These are phyloP conservation scores for Wickerhamiella kurtzmanii DNA, from an alignment of 805 yeast species.

Conservation along the genomic window DNA sequence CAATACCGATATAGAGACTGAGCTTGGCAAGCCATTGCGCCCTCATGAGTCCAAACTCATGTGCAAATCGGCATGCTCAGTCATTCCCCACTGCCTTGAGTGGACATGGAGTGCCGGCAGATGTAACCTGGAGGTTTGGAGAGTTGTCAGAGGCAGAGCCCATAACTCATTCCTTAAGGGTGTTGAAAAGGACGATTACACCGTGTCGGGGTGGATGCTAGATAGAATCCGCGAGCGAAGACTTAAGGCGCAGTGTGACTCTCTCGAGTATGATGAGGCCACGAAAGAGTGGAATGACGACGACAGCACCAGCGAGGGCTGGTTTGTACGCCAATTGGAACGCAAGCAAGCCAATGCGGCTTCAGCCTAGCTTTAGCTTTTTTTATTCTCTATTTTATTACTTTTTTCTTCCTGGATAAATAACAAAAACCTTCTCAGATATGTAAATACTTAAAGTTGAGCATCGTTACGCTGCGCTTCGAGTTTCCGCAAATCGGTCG, in stretches of 20 bases:
- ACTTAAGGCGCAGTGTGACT: neutral
- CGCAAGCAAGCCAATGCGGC: neutral
- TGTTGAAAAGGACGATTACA: slow-evolving; percentile 7
- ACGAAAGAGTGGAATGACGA: slow-evolving; percentile 9
- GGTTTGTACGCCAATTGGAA: slow-evolving; percentile 13
- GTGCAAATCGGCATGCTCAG: slow-evolving; percentile 12
- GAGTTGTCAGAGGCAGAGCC: slow-evolving; percentile 14
- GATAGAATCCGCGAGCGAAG: slow-evolving; percentile 22
- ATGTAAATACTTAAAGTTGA: too few species aligned
- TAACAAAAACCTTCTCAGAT: neutral
- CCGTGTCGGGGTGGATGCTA: slow-evolving; percentile 22
- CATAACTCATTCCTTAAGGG: slow-evolving; percentile 1
- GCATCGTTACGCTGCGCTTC: slow-evolving; percentile 19
- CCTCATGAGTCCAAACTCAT: slow-evolving; percentile 7
- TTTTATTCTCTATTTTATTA: neutral
- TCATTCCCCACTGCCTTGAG: slow-evolving; percentile 12
- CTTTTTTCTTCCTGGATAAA: too few species aligned
- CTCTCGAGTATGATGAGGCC: neutral
- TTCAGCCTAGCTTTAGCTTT: neutral
- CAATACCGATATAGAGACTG: slow-evolving; percentile 10
- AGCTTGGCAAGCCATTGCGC: neutral
- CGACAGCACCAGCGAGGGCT: slow-evolving; percentile 13
- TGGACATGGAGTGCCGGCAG: slow-evolving; percentile 11
- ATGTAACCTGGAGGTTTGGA: slow-evolving; percentile 10
- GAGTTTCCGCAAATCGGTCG: slow-evolving; percentile 56